Evolutionary conservation across 2,329 filamentous ascomycete species (phyloP).

Genomic region (Neoarthrinium moseri): DNA sequence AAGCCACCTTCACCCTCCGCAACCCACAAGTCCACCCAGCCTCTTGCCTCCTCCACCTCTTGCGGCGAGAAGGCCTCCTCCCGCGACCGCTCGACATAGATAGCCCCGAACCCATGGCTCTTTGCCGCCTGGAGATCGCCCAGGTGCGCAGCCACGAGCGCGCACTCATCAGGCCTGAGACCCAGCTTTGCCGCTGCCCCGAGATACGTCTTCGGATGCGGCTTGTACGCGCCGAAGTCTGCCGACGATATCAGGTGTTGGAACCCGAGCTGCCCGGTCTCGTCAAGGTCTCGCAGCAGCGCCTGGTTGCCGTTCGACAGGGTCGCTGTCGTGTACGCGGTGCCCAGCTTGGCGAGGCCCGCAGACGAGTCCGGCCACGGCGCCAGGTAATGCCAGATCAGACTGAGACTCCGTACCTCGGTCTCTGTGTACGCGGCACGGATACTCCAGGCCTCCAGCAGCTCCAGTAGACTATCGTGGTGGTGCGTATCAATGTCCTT

Average conservation of each 20-base stretch:
- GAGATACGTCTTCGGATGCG: slow-evolving; percentile 63
- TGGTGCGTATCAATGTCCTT: slow-evolving; percentile 74
- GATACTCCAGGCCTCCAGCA: slow-evolving; percentile 58
- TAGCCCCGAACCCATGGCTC: slow-evolving; percentile 61
- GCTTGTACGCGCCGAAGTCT: slow-evolving; percentile 75
- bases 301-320: slow-evolving; percentile 73
- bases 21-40: slow-evolving; percentile 67
- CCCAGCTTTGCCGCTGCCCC: slow-evolving; percentile 63
- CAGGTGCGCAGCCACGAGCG: slow-evolving; percentile 77
- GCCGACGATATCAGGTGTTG: slow-evolving; percentile 63
- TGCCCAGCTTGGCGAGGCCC: slow-evolving; percentile 56
- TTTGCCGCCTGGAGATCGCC: slow-evolving; percentile 67
- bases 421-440: slow-evolving; percentile 58
- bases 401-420: slow-evolving; percentile 63
- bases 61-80: slow-evolving; percentile 65
- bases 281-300: slow-evolving; percentile 64
- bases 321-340: slow-evolving; percentile 58
- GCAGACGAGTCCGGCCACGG: slow-evolving; percentile 65
- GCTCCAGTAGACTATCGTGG: slow-evolving; percentile 55
- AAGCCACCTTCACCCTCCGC: slow-evolving; percentile 48
- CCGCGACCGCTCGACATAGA: slow-evolving; percentile 68
- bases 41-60: slow-evolving; percentile 49
- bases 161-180: slow-evolving; percentile 59
- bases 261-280: slow-evolving; percentile 61
- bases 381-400: slow-evolving; percentile 69